phyloP scores from a whole-genome alignment of 108 stramenopile genomes.

The Pseudonitzschia pungens region DNA sequence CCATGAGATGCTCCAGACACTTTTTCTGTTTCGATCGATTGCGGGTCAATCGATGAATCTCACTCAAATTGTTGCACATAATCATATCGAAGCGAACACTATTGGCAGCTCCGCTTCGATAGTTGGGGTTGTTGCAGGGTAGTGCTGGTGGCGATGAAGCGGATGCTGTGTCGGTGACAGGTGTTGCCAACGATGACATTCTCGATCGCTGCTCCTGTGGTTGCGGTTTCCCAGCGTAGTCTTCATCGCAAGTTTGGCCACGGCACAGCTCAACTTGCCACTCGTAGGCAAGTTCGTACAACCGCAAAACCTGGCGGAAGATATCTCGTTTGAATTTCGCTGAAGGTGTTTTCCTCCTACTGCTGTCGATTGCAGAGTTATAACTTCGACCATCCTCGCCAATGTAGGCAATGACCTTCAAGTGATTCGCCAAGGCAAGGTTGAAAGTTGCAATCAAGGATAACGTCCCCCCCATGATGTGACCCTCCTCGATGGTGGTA shows the following conservation, averaged over 20 bases:
- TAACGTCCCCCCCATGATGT: conserved; percentile 14
- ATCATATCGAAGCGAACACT: conserved; percentile 27
- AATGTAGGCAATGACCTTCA: not conserved
- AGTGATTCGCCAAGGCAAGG: conserved; percentile 25
- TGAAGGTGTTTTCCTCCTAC: not conserved
- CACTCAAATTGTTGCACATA: conserved; percentile 36
- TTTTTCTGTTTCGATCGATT: conserved; percentile 16
- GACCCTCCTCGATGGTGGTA: not conserved
- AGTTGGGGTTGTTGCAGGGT: not conserved
- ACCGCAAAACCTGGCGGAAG: conserved; percentile 4
- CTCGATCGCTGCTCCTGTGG: not conserved
- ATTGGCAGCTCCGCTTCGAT: not conserved
- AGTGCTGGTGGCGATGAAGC: not conserved
- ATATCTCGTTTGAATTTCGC: not conserved
- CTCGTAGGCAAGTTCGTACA: conserved; percentile 30
- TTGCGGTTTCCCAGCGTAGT: not conserved
- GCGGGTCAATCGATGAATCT: conserved; percentile 23
- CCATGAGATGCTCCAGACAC: conserved; percentile 27
- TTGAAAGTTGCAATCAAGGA: conserved; percentile 23
- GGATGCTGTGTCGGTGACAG: too few species aligned
- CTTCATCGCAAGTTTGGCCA: not conserved
- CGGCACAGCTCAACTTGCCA: conserved; percentile 10
- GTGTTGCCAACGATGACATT: too few species aligned
- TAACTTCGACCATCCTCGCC: not conserved
- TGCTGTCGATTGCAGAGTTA: too few species aligned